phyloP scores from a whole-genome alignment of 352 stramenopile species.

The Pseudoperonospora humuli region DNA sequence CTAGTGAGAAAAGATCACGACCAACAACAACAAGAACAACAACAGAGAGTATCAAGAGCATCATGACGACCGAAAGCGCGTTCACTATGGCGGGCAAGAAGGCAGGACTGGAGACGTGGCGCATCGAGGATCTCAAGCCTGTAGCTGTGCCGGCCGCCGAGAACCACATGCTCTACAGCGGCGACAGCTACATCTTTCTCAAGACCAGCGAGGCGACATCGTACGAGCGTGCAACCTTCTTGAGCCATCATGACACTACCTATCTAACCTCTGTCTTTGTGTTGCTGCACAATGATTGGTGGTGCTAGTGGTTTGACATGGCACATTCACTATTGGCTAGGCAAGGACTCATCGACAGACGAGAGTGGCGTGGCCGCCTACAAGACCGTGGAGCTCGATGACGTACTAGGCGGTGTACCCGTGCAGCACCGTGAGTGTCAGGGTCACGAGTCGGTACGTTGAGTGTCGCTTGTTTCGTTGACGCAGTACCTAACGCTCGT shows the following conservation, averaged over 20 bases:
- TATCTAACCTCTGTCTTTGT: constrained; percentile 1
- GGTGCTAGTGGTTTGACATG: constrained; percentile 53
- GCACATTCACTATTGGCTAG: constrained; percentile 96
- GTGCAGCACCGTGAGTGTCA: constrained; percentile 90
- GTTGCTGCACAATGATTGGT: not conserved
- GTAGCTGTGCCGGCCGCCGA: constrained; percentile 41
- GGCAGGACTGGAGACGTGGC: constrained; percentile 71
- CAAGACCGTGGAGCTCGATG: constrained; percentile 96
- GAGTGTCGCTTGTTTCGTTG: no score
- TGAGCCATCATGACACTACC: not conserved
- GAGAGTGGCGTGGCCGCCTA: constrained; percentile 93
- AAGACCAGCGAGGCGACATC: constrained; percentile 58
- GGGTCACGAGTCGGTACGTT: constrained; percentile 56
- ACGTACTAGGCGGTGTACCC: constrained; percentile 84
- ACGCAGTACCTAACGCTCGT: no score
- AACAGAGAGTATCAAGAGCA: no score
- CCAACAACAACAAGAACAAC: constrained; percentile 10
- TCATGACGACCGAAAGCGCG: constrained; percentile 53
- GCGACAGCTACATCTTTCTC: constrained; percentile 96
- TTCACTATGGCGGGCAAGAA: constrained; percentile 55
- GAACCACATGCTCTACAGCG: constrained; percentile 88
- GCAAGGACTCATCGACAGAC: constrained; percentile 85
- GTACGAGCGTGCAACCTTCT: constrained; percentile 18
- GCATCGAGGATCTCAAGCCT: constrained; percentile 78
- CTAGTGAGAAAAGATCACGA: constrained; percentile 14